Evolutionary conservation across 148 eudicot genomes (phyloP).

Genomic region (Simmondsia chinensis): DNA sequence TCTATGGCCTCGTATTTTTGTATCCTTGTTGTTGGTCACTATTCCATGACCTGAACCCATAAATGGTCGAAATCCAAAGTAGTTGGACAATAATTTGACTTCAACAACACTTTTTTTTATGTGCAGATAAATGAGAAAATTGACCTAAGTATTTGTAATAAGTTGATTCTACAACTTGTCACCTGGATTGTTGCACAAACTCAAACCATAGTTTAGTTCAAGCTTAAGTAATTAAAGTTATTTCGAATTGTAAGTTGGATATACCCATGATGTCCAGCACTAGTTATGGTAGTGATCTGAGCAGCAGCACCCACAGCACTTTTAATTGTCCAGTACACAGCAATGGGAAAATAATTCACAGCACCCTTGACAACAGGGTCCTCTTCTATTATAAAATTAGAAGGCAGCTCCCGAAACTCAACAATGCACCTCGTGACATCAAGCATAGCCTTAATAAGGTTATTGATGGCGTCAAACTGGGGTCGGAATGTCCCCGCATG

Average conservation of each 20-base stretch:
- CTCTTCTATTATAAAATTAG: constrained; percentile 16
- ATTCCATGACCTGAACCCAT: too few species aligned
- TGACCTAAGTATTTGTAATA: too few species aligned
- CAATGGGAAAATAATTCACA: constrained; percentile 21
- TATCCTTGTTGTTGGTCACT: too few species aligned
- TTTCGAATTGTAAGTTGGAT: neutral
- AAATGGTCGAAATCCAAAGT: too few species aligned
- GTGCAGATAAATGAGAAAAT: too few species aligned
- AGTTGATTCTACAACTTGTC: too few species aligned
- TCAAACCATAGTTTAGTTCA: too few species aligned
- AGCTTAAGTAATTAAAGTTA: too few species aligned
- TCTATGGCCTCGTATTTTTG: too few species aligned
- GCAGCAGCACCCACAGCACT: constrained; percentile 35
- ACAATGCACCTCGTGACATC: constrained; percentile 19
- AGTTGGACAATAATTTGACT: too few species aligned
- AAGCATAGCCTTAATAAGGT: constrained; percentile 24
- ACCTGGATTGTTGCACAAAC: too few species aligned
- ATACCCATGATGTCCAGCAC: constrained; percentile 12
- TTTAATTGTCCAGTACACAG: constrained; percentile 36
- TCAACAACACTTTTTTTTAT: too few species aligned
- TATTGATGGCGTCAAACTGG: constrained; percentile 27
- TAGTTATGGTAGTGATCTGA: constrained; percentile 26
- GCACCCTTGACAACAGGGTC: constrained; percentile 22
- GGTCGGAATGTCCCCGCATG: constrained; percentile 21
- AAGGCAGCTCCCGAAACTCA: constrained; percentile 20